Base-by-base conservation (phyloP, 2,329 filamentous ascomycete species). In the Niveomyces coronatus region DNA sequence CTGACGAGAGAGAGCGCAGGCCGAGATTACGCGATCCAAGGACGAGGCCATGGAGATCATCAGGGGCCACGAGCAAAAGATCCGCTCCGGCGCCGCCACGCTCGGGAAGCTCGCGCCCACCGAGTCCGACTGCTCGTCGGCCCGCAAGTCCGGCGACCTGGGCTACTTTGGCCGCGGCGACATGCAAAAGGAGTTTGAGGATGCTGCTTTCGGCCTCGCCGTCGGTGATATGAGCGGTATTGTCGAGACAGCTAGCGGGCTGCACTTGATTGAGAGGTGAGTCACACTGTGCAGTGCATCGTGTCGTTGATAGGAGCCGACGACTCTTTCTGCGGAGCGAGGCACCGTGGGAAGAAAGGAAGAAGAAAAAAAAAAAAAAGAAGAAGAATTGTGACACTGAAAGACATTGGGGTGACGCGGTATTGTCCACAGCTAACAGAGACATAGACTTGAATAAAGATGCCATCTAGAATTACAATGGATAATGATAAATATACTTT, bases 111-210 rank as follows among this genome's bases (percentile, higher is more conserved):
- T 98, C 47, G 96, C 91, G 10, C 74, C 78, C 43, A 83, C 78
- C 30, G 91, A 96, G 65, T 94, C 85, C 13, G 91, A 98, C 64
- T 96, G 89, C 66, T 94, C 85, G 61, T 95, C 87, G 51, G 88
- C 91, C 20, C 77, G 87, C 51, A 98, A 96, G 73, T 77, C 80
- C 48, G 91, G 91, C 41, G 91, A 98, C 58, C 66, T 98, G 65
- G 91, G 91, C 15, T 94, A 88, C 62, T 98, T 98, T 60, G 88
- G 86, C 40, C 79, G 74, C 52, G 86, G 87, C 19, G 89, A 96
- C 54, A 98, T 98, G 91, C 91, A 98, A 60, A 89, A 88, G 67
- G 89, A 95, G 63, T 98, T 98, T 55, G 91, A 98, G 64, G 86
- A 95, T 40, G 88, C 88, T 4, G 83, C 91, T 1, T 98, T 98